Conservation (phyloP, 495 filamentous ascomycete species). For the Xylaria bambusicola region DNA sequence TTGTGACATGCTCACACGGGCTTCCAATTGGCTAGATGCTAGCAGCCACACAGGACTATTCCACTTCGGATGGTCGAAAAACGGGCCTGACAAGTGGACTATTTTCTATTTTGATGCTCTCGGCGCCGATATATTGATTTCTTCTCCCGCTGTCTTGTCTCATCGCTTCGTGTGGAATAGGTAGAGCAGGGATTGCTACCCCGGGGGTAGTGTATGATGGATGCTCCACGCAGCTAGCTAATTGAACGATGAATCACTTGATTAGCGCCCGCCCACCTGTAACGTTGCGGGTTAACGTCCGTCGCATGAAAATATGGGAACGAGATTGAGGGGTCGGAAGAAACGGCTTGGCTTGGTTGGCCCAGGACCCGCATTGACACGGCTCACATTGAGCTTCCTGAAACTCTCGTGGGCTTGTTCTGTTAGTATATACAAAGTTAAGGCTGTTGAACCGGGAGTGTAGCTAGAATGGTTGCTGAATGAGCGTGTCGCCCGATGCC, state of each 20-base stretch:
- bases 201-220: not conserved
- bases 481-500: too few relatives aligned
- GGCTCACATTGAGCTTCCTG: not conserved
- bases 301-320: constrained; percentile 1
- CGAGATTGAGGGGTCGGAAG: constrained; percentile 2
- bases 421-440: too few relatives aligned
- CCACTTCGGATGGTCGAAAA: constrained; percentile 12
- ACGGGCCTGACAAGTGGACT: not conserved
- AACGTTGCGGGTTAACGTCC: constrained; percentile 10
- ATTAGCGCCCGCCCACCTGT: not conserved
- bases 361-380: constrained; percentile 5
- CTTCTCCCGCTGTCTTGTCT: not conserved
- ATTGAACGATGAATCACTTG: not conserved
- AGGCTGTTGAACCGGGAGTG: too few relatives aligned
- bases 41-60: not conserved
- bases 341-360: constrained; percentile 3
- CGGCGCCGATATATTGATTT: not conserved
- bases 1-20: not conserved
- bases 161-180: not conserved
- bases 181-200: constrained; percentile 1
- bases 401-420: not conserved
- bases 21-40: constrained; percentile 1
- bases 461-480: too few relatives aligned
- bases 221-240: not conserved
- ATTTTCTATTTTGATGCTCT: not conserved